Conservation (phyloP, 164 flowering plant species). For the Sextonia rubra region DNA sequence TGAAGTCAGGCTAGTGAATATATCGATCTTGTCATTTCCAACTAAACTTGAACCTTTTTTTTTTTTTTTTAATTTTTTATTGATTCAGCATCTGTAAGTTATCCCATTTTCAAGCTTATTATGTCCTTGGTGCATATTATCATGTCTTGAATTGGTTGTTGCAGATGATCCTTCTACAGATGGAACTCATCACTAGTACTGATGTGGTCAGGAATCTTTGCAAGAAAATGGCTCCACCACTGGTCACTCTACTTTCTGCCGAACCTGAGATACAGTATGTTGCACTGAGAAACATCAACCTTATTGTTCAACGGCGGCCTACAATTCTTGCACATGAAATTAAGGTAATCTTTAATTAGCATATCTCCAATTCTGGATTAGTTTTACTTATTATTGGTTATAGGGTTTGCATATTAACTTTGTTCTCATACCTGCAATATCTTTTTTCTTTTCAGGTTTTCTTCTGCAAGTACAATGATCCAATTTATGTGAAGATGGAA, state of each 20-base stretch:
- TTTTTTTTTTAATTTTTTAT: too few species aligned
- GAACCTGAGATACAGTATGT: slow-evolving; percentile 99
- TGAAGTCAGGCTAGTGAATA: not conserved
- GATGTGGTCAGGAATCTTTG: slow-evolving; percentile 98
- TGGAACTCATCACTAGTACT: slow-evolving; percentile 97
- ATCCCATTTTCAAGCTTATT: not conserved
- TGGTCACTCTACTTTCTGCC: slow-evolving; percentile 97
- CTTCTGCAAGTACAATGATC: slow-evolving; percentile 99
- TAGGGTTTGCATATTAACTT: not conserved
- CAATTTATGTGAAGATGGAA: slow-evolving; percentile 97
- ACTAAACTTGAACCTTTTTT: not conserved
- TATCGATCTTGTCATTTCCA: not conserved
- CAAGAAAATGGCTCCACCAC: slow-evolving; percentile 99
- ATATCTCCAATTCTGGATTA: not conserved
- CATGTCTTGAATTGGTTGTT: slow-evolving; percentile 11
- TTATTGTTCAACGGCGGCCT: slow-evolving; percentile 93
- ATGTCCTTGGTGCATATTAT: slow-evolving; percentile 5
- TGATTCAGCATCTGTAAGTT: not conserved
- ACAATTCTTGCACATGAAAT: slow-evolving; percentile 99
- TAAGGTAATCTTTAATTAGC: slow-evolving; percentile 49
- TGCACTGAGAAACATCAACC: slow-evolving; percentile 91
- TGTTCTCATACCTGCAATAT: not conserved
- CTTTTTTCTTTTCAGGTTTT: slow-evolving; percentile 58
- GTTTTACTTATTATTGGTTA: not conserved
- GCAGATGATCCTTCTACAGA: slow-evolving; percentile 99